Evolutionary conservation across 106 monocot genomes (phyloP), one percentile per base, ranked within the genome.

Genomic region (Allium fistulosum): DNA sequence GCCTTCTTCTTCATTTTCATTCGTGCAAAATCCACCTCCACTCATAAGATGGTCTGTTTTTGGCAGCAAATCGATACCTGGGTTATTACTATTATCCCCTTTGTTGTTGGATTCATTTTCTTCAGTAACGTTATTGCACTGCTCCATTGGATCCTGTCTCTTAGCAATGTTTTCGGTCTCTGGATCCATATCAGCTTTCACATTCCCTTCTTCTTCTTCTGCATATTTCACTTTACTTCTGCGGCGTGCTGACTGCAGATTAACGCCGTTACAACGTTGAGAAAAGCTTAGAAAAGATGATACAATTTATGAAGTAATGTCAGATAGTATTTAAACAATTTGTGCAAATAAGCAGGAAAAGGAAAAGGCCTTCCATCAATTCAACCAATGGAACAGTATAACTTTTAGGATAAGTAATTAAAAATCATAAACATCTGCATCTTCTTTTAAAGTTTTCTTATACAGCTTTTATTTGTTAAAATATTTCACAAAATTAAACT

Each of bases 1-100:
- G 10, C 17, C 60, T 71, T 71, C 60, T 71, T 71, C 48, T 58
- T 88, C 75, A 17, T 28, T 51, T 6, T 71, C 82, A 22, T 82
- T 75, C 56, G 67, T 47, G 59, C 85, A 85, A 62, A 89, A 79
- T 52, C 88, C 88, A 26, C 88, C 88, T 48, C 88, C 88, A 60
- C 70, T 81, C 13, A 62, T 17, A 46, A 87, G 78, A 46, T 83
- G 75, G 48, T 70, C 84, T 11, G n/a, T 22, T 51, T 51, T 71
- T 18, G 80, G 18, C 15, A 48, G 13, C 2, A 58, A 50, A 18
- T 48, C 7, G 16, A 67, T 11, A 56, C 48, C 57, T 9, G 63
- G 70, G 17, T 6, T 48, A 13, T 58, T 17, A 59, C 47, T 37
- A 58, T 8, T 16, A 46, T 26, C 46, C 53, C 18, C 65, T 13